These are phyloP conservation scores for Heritiera fomes DNA, from an alignment of 345 rosid genomes.

Conservation along the genomic window DNA sequence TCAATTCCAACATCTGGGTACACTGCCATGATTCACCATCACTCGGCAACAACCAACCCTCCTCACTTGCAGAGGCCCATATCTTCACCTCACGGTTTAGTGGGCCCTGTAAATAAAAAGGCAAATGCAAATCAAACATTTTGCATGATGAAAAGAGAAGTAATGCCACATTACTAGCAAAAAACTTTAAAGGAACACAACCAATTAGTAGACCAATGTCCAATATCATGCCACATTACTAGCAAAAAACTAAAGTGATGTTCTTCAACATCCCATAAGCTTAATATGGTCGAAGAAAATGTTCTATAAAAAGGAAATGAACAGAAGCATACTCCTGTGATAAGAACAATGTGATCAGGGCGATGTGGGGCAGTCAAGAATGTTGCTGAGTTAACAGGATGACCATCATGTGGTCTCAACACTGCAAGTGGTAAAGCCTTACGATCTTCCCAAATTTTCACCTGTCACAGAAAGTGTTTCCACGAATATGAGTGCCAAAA, in stretches of 20 bases:
- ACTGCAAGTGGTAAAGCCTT: constrained; percentile 56
- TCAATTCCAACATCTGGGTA: constrained; percentile 60
- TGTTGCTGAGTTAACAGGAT: constrained; percentile 60
- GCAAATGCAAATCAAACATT: background rate
- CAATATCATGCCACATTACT: background rate
- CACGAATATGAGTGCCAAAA: constrained; percentile 3
- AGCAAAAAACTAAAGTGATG: background rate
- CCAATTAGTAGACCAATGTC: background rate
- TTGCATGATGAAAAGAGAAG: background rate
- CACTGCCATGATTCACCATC: constrained; percentile 63
- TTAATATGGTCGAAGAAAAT: constrained; percentile 7
- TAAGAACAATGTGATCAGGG: constrained; percentile 75
- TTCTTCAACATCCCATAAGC: constrained; percentile 4
- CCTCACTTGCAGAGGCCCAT: constrained; percentile 60
- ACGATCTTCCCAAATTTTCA: constrained; percentile 76
- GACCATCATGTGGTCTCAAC: constrained; percentile 66
- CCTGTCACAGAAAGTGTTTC: constrained; percentile 40
- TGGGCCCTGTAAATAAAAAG: constrained; percentile 49
- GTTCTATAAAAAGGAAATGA: constrained; percentile 2
- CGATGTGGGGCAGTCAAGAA: constrained; percentile 60
- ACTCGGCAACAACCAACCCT: constrained; percentile 73
- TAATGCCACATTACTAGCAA: background rate
- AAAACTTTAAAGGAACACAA: background rate
- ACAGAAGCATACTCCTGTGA: constrained; percentile 57
- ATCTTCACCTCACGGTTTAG: constrained; percentile 61